These are phyloP conservation scores for Viridothelium virens DNA, from an alignment of 495 filamentous ascomycete species.

Conservation along the genomic window DNA sequence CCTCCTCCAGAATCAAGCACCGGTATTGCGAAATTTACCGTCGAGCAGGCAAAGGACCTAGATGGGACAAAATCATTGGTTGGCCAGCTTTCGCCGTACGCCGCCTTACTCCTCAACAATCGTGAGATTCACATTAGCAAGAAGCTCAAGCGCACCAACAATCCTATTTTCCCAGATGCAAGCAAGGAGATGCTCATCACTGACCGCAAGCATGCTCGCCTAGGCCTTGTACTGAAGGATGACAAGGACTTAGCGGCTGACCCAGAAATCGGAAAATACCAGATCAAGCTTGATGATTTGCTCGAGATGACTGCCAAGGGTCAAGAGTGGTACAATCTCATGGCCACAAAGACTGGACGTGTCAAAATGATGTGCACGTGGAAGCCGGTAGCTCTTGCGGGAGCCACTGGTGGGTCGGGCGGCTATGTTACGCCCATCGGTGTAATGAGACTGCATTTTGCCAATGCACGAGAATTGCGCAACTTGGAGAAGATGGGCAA, in stretches of 20 bases:
- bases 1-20: conserved; percentile 83
- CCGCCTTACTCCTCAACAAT: conserved; percentile 74
- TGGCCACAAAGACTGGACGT: conserved; percentile 71
- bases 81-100: conserved; percentile 85
- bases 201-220: conserved; percentile 76
- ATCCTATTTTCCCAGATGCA: conserved; percentile 84
- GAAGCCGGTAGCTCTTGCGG: conserved; percentile 85
- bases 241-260: conserved; percentile 79
- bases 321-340: conserved; percentile 90
- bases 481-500: conserved; percentile 95
- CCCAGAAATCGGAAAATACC: conserved; percentile 78
- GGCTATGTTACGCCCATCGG: conserved; percentile 91
- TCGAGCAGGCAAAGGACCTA: conserved; percentile 93
- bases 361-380: conserved; percentile 84
- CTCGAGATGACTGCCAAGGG: conserved; percentile 84
- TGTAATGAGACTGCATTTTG: conserved; percentile 90
- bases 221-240: conserved; percentile 91
- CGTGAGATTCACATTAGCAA: conserved; percentile 78
- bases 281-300: conserved; percentile 91
- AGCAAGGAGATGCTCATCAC: conserved; percentile 91
- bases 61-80: conserved; percentile 84
- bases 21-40: conserved; percentile 83
- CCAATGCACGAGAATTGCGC: conserved; percentile 68
- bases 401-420: conserved; percentile 61
- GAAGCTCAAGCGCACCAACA: conserved; percentile 92